These are phyloP conservation scores for Fraxinus ornus DNA, from an alignment of 305 asterid species.

Conservation along the genomic window DNA sequence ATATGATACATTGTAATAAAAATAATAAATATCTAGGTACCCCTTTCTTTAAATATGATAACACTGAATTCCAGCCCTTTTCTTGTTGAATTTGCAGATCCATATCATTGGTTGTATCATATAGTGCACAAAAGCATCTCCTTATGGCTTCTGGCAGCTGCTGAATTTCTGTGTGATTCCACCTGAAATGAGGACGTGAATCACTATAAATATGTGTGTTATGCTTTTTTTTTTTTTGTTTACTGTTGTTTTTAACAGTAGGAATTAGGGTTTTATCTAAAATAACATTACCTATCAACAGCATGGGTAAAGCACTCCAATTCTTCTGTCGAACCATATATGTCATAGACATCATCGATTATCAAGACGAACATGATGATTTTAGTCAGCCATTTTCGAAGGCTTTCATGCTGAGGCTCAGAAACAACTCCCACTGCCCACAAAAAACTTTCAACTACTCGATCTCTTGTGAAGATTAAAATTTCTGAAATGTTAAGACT, in stretches of 20 bases:
- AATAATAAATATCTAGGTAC: slow-evolving; percentile 22
- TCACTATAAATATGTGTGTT: not conserved
- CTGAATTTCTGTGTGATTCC: slow-evolving; percentile 45
- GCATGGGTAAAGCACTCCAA: slow-evolving; percentile 52
- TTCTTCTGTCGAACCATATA: slow-evolving; percentile 51
- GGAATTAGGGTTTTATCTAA: not conserved
- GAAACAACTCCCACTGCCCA: slow-evolving; percentile 63
- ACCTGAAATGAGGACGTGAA: slow-evolving; percentile 33
- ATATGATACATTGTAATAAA: too few relatives aligned
- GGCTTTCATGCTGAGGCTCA: slow-evolving; percentile 47
- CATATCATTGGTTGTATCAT: slow-evolving; percentile 43
- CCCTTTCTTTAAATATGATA: slow-evolving; percentile 44
- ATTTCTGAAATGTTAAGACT: slow-evolving; percentile 36
- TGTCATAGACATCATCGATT: slow-evolving; percentile 64
- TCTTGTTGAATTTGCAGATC: slow-evolving; percentile 37
- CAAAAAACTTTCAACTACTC: slow-evolving; percentile 60
- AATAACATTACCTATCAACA: slow-evolving; percentile 35
- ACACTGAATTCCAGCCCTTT: slow-evolving; percentile 45
- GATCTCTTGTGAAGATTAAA: slow-evolving; percentile 53
- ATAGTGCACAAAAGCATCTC: slow-evolving; percentile 46
- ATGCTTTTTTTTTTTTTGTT: not conserved
- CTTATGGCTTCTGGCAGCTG: slow-evolving; percentile 46
- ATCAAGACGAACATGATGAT: slow-evolving; percentile 40
- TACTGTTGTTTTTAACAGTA: not conserved
- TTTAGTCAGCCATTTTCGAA: slow-evolving; percentile 61